Conservation (phyloP, 164 flowering plant species). For the Kalanchoe fedtschenkoi region DNA sequence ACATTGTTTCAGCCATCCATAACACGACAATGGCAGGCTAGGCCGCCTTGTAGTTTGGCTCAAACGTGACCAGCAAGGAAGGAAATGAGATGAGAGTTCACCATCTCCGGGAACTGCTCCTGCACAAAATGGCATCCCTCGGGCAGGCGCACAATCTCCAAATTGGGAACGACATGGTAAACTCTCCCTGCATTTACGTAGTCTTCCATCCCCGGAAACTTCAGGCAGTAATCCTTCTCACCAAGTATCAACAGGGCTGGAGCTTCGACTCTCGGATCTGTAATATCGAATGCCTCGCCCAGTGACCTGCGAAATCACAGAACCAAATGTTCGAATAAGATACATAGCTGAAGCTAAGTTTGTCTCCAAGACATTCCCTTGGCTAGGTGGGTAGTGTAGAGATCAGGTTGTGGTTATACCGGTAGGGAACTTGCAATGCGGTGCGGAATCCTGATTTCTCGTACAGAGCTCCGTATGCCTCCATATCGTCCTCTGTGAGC, state of each 20-base stretch:
- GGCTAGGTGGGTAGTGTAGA: too few relatives aligned
- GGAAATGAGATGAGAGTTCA: conserved; percentile 23
- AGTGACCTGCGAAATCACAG: conserved; percentile 9
- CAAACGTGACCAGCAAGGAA: conserved; percentile 19
- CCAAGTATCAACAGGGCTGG: conserved; percentile 42
- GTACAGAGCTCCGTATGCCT: conserved; percentile 35
- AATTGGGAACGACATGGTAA: conserved; percentile 30
- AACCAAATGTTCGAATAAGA: background rate
- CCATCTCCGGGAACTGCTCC: conserved; percentile 39
- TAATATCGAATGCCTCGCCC: conserved; percentile 7
- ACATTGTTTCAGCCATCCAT: too few relatives aligned
- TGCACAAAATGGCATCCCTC: conserved; percentile 45
- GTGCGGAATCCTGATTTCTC: conserved; percentile 54
- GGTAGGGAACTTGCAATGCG: conserved; percentile 49
- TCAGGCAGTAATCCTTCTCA: conserved; percentile 28
- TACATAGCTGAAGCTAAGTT: background rate
- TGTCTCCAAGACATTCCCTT: too few relatives aligned
- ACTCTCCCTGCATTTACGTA: conserved; percentile 24
- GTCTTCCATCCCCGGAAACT: conserved; percentile 39
- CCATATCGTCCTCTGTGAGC: conserved; percentile 58
- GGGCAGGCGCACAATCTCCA: conserved; percentile 26
- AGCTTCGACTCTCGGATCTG: conserved; percentile 23
- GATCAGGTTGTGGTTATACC: too few relatives aligned
- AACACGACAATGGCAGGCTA: too few relatives aligned
- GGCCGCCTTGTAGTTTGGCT: background rate